Base-by-base conservation (phyloP, 116 monocot species). In the Iris pallida region DNA sequence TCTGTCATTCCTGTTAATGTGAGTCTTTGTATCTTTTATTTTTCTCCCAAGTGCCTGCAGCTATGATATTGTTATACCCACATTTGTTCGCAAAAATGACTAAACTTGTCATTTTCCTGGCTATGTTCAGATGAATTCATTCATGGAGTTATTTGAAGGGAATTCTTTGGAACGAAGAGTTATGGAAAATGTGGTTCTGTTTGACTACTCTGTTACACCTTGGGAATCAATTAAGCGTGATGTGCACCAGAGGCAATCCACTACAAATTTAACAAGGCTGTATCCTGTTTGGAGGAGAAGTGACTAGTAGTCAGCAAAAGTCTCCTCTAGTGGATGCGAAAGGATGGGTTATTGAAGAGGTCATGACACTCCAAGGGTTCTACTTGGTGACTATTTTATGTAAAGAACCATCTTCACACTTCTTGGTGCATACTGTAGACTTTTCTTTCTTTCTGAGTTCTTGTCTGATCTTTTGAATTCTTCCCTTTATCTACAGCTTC, bases 281-380 rank as follows among this genome's bases (percentile, higher is more conserved):
- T 90, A 47, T 79, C 81, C 30, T 68, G 60, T 18, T 83, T 63
- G 90, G 83, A 43, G 98, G 93, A 7, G 83, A 83, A 68, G 78
- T 82, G 42, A 90, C 86, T 12, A 88, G 88, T 85, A 93, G 88
- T n/a, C 93, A 98, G 71, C 89, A 87, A 44, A 89, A 85, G 54
- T 84, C 85, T 46, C 76, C 78, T 4, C 42, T 88, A 5, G 61
- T 71, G 20, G 85, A 97, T 61, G 76, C 59, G 19, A 90, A 79
- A 72, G 93, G 98, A 19, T 98, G 90, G 90, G n/a, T 90, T 66
- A 70, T 98, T 45, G 90, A 92, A 74, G 97, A 98, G 59, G 93
- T 90, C 68, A 88, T 92, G 85, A 69, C 87, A 47, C 81, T 92
- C 46, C 81, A 90, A 78, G 85, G 13, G 71, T 90, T 7, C 78